Conservation (phyloP, 208 protist genomes). For the Crithidia sp. region DNA sequence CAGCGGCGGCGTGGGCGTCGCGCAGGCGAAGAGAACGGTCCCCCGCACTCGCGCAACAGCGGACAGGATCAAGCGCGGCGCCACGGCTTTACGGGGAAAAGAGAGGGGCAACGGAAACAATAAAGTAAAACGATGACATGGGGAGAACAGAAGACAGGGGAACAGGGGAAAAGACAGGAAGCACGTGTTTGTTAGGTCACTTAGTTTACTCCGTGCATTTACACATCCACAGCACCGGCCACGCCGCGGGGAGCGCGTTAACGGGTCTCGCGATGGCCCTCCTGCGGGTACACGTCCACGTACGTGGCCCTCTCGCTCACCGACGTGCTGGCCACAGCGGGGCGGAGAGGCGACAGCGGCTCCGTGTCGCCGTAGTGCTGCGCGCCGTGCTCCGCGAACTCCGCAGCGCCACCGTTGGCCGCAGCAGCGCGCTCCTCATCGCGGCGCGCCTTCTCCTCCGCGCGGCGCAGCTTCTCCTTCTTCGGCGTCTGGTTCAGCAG, state of each 20-base stretch:
- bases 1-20: too few species aligned
- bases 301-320: neutral
- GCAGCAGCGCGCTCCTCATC: constrained; percentile 22
- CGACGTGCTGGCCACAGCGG: neutral
- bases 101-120: too few species aligned
- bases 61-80: too few species aligned
- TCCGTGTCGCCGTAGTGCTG: neutral
- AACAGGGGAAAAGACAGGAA: too few species aligned
- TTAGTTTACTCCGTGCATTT: neutral
- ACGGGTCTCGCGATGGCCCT: neutral
- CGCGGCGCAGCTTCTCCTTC: constrained; percentile 33
- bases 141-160: too few species aligned
- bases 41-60: too few species aligned
- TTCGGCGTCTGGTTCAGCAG: constrained; percentile 47
- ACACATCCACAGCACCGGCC: too few species aligned
- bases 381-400: neutral
- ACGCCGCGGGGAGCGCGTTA: neutral
- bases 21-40: too few species aligned
- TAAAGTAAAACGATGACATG: too few species aligned
- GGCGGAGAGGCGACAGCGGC: neutral
- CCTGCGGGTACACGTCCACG: neutral
- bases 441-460: constrained; percentile 28
- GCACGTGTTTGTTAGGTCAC: too few species aligned
- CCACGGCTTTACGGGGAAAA: too few species aligned
- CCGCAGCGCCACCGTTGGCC: neutral